Evolutionary conservation across 116 monocot genomes (phyloP), one percentile per base, ranked within the genome.

Genomic region (Dioscorea cayenensis): DNA sequence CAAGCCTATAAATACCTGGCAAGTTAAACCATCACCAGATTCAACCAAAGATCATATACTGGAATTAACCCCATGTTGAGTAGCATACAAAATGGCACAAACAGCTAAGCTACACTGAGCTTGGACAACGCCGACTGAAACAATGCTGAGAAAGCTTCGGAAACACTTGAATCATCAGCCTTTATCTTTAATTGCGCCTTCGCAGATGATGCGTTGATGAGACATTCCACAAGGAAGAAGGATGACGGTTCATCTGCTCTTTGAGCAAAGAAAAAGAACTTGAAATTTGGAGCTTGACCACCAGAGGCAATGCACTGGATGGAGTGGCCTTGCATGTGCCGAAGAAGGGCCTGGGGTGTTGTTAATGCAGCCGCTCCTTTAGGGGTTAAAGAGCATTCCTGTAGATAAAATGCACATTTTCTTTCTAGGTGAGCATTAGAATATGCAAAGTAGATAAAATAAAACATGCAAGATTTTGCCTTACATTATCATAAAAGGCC

Each of bases 261-360:
- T 28, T 90, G 90, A 16, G 90, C 88, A 63, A 85, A 90, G 89
- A 97, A 97, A 58, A 97, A 97, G 82, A 90, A 97, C 79, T 97
- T 97, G 61, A 93, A 85, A 55, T 81, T 88, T 62, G 97, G 97
- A 25, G 88, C 75, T 70, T 88, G 92, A 16, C 97, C 96, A 51
- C 96, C 97, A 0, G 93, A 93, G 18, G 97, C 97, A n/a, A 97
- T 97, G 84, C 97, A 97, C 28, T 97, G 90, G 37, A 97, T 90
- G 29, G 83, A 87, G 43, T 88, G 82, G 62, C 76, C 70, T 83
- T 90, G 97, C 97, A 97, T 97, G 70, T 97, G 97, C 13, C 78
- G 76, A 35, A 82, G 84, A 38, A 97, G 86, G 14, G 85, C 51
- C 52, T 92, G 90, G 25, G 97, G 93, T 36, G 76, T 70, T 19